Conservation (phyloP, 768 basidiomycete species). For the Suillus brevipes region DNA sequence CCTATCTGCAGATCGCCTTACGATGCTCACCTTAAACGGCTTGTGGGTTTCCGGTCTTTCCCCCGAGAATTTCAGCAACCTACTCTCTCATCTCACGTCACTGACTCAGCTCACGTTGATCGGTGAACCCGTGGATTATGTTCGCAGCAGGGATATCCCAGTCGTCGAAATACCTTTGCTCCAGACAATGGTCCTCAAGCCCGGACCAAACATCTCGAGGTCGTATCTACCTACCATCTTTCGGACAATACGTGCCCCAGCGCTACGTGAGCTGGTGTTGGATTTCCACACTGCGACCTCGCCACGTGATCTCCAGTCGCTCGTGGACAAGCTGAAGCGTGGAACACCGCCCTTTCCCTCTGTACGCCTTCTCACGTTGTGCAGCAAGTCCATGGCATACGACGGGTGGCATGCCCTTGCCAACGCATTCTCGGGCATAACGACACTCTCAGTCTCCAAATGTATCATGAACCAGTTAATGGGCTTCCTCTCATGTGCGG, state of each 20-base stretch:
- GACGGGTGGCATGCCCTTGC: slow-evolving; percentile 25
- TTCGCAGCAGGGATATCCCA: slow-evolving; percentile 10
- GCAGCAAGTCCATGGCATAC: slow-evolving; percentile 26
- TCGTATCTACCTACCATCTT: slow-evolving; percentile 27
- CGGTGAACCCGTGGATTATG: slow-evolving; percentile 31
- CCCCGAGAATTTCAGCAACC: slow-evolving; percentile 18
- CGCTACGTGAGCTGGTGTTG: slow-evolving; percentile 24
- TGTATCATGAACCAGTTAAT: slow-evolving; percentile 25
- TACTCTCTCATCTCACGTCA: slow-evolving; percentile 23
- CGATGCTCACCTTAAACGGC: slow-evolving; percentile 27
- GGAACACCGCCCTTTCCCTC: slow-evolving; percentile 26
- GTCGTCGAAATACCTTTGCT: slow-evolving; percentile 21
- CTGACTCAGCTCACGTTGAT: slow-evolving; percentile 27
- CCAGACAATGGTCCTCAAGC: slow-evolving; percentile 22
- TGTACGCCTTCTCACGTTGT: slow-evolving; percentile 22
- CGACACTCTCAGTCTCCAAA: slow-evolving; percentile 27
- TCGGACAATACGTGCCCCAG: slow-evolving; percentile 25
- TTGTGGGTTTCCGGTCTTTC: slow-evolving; percentile 24
- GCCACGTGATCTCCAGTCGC: slow-evolving; percentile 28
- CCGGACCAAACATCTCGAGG: slow-evolving; percentile 30
- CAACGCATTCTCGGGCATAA: slow-evolving; percentile 26
- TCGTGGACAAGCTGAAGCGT: slow-evolving; percentile 30
- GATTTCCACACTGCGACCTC: slow-evolving; percentile 28
- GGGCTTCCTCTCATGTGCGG: slow-evolving; percentile 25
- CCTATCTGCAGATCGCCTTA: slow-evolving; percentile 13